Evolutionary conservation across 1,284 basidiomycete genomes (phyloP).

Genomic region (Boletus sp.): DNA sequence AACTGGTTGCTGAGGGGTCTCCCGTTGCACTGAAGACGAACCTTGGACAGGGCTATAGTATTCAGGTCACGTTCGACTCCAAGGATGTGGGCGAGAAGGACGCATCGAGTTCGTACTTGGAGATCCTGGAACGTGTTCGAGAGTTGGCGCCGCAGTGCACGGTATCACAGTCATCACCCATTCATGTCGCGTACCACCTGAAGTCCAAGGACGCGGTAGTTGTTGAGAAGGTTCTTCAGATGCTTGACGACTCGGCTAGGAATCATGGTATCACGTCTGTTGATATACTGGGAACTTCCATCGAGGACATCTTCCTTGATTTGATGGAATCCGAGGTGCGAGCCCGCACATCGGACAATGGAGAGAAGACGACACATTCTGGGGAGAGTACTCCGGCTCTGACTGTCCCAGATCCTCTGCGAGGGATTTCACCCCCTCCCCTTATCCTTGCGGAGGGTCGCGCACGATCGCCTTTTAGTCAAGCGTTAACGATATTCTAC

Average conservation of each 20-base stretch:
- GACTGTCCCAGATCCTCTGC: constrained; percentile 43
- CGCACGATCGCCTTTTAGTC: constrained; percentile 53
- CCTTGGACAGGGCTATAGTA: constrained; percentile 73
- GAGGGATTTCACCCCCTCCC: constrained; percentile 37
- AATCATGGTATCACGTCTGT: constrained; percentile 52
- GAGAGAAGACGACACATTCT: constrained; percentile 23
- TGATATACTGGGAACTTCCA: constrained; percentile 71
- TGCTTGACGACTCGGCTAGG: constrained; percentile 52
- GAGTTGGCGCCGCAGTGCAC: constrained; percentile 52
- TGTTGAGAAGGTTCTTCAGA: constrained; percentile 59
- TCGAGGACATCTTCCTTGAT: constrained; percentile 80
- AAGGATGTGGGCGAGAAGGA: constrained; percentile 24
- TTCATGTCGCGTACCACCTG: constrained; percentile 55
- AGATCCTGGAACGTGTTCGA: constrained; percentile 50
- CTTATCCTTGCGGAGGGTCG: constrained; percentile 55
- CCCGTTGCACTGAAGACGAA: constrained; percentile 74
- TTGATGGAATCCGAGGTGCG: constrained; percentile 58
- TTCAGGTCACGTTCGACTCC: constrained; percentile 54
- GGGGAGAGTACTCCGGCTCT: constrained; percentile 5
- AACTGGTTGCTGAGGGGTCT: constrained; percentile 70
- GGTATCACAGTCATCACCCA: constrained; percentile 44
- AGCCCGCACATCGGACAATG: not conserved
- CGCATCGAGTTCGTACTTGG: constrained; percentile 24
- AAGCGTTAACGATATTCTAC: constrained; percentile 71
- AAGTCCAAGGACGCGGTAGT: constrained; percentile 56